Base-by-base conservation (phyloP, 2,329 filamentous ascomycete species). In the Domatiomyces globalis region DNA sequence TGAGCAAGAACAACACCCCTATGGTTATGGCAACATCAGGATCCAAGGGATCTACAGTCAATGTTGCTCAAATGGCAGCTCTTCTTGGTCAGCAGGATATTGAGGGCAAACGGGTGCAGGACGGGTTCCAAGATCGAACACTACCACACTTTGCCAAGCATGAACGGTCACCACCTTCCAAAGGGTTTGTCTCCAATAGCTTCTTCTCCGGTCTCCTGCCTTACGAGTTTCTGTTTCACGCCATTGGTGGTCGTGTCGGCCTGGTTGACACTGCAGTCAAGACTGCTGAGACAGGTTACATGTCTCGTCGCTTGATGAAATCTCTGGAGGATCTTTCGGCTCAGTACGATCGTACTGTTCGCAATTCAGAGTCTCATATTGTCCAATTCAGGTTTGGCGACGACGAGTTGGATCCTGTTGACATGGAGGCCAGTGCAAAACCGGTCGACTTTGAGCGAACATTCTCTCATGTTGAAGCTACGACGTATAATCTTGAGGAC, bases 1-100 rank as follows among this genome's bases (percentile, higher is more conserved):
- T 98, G 36, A 95, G 87, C 70, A 84, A 81, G 57, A 88, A 88
- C 71, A 98, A 98, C 61, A 83, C 92, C 0, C 89, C 92, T 5
- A 75, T 96, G 57, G 84, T 95, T 71, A 98, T 98, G 92, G 92
- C 92, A 55, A 92, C 87, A 56, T 96, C 87, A 10, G 92, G 92
- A 47, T 96, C 90, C 50, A 98, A 98, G 68, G 92, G 92, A 65
- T 95, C 88, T 4, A 85, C 87, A 61, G 94, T 98, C 73, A 98
- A 98, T 74, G 92, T 98, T 33, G 92, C 92, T 7, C 92, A 98
- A 72, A 98, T 98, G 92, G 85, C 96, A 65, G 90, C 92, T 51
- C 82, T 89, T 53, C 92, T 98, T 64, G 92, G 92, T 48, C 92
- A 98, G 69, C 92, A 98, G 62, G 95, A 96, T 78, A 96, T 98